A percentile compares a stretch with the other conserved stretches of the same genome.
These are phyloP conservation scores for Saccharomyces pastorianus DNA, from an alignment of 1,139 yeast species.

Conservation along the genomic window DNA sequence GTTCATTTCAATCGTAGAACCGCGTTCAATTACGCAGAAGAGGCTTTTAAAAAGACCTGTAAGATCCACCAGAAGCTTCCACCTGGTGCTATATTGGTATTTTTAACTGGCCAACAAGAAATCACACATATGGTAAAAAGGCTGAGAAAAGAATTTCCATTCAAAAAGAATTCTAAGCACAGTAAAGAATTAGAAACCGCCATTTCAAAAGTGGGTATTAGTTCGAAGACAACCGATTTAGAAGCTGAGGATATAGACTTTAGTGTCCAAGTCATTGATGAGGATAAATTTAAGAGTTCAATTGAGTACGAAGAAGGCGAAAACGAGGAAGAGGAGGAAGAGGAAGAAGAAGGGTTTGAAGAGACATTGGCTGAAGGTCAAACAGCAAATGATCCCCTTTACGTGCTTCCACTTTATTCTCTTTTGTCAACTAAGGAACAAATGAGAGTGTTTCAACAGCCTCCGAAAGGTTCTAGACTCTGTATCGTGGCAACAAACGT, in stretches of 20 bases:
- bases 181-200: conserved; percentile 32
- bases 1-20: conserved; percentile 84
- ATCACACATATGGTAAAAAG: conserved; percentile 67
- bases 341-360: conserved; percentile 86
- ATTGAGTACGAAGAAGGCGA: conserved; percentile 21
- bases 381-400: conserved; percentile 70
- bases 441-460: conserved; percentile 81
- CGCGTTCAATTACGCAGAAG: conserved; percentile 69
- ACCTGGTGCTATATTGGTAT: conserved; percentile 87
- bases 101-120: conserved; percentile 91
- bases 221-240: conserved; percentile 52
- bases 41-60: conserved; percentile 75
- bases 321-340: conserved; percentile 39
- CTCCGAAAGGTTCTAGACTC: conserved; percentile 77
- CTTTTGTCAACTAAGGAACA: conserved; percentile 87
- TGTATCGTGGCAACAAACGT: conserved; percentile 96
- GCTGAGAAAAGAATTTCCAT: conserved; percentile 63
- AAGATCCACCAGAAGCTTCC: conserved; percentile 84
- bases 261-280: conserved; percentile 44
- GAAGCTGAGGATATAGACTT: conserved; percentile 90
- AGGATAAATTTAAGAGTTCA: conserved; percentile 22
- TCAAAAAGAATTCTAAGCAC: conserved; percentile 31
- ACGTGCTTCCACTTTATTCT: conserved; percentile 88
- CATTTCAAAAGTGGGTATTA: conserved; percentile 39
- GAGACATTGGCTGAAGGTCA: conserved; percentile 71